Base-by-base conservation (phyloP, 306 rosid genomes). In the Vigna hirtella region DNA sequence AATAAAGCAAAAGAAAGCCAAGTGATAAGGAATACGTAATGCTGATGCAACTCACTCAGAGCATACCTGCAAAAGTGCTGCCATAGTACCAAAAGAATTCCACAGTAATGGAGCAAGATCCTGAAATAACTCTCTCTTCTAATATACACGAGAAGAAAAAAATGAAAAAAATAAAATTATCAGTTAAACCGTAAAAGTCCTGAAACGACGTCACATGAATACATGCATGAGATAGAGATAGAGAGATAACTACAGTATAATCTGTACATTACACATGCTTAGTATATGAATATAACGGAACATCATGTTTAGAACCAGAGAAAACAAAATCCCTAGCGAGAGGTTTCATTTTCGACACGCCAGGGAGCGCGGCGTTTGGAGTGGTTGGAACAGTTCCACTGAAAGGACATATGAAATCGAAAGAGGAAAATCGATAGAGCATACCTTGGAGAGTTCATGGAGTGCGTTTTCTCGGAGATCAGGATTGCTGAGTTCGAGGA, bases 51-150 rank as follows among this genome's bases (percentile, higher is more conserved):
- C 51, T 53, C 30, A 24, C 38, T 61, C 8, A 49, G 38, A 52
- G 66, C 65, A 50, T 70, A 85, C 86, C 84, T 82, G 97, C 57
- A 94, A 75, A 45, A 94, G 84, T 32, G 87, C 88, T 34, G 98
- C 93, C 79, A 91, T 82, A 58, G 91, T 90, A 52, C 98, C 96
- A 74, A 94, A 87, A 22, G 97, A 91, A 82, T 91, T 86, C 98
- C 94, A 94, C 84, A 94, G 72, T 63, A 94, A 77, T 8, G 91
- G 91, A 55, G 91, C 94, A 53, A 91, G 89, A 55, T 90, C 96
- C 77, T 84, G 96, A 86, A 86, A 89, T 49, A 84, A 65, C 62
- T 91, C 94, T 82, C 96, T 86, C 87, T 88, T 91, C 97, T 90
- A 73, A 65, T 85, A 78, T 36, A 57, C 73, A 85, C 57, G 59